Evolutionary conservation across 345 rosid species (phyloP), one percentile per base, ranked within the genome.

Genomic region (Alliaria petiolata): DNA sequence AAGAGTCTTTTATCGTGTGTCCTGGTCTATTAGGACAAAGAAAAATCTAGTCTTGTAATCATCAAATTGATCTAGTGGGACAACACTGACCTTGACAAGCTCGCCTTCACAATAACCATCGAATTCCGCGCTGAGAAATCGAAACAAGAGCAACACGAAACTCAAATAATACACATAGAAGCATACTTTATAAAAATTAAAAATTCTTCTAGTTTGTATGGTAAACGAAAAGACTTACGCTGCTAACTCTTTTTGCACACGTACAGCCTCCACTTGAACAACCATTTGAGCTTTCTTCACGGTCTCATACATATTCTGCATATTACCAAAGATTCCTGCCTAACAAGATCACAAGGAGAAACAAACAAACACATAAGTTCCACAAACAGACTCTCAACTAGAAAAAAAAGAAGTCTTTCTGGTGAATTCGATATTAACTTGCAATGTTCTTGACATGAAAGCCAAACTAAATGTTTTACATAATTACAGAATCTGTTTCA

Each of bases 271-370:
- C 12, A 90, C 97, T 82, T 90, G 97, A 82, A 93, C 98, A 63
- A 93, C 96, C 92, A 85, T 90, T 81, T 93, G 96, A n/a, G 98
- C 97, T 79, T 93, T 93, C 77, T 93, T 93, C 67, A 90, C 97
- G 2, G 96, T 90, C 59, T 90, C 98, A 58, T 83, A 93, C 66
- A 93, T 81, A 77, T 89, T 93, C 76, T 85, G 92, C 97, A 90
- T 93, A 79, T 90, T 90, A 20, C 95, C 98, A 33, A 88, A 84
- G 62, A 90, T 85, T 65, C 98, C 96, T 80, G 95, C 90, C 98
- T 88, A 85, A 5, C 52, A 64, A 26, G 53, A 56, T 30, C 30
- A 80, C 36, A 17, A 53, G 61, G 6, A 39, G 15, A 39, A 4
- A 10, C 15, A 43, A 58, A 25, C 28, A 66, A n/a, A 36, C 59